phyloP scores from a whole-genome alignment of 2,329 filamentous ascomycete species.

The Hymenoscyphus repandus region DNA sequence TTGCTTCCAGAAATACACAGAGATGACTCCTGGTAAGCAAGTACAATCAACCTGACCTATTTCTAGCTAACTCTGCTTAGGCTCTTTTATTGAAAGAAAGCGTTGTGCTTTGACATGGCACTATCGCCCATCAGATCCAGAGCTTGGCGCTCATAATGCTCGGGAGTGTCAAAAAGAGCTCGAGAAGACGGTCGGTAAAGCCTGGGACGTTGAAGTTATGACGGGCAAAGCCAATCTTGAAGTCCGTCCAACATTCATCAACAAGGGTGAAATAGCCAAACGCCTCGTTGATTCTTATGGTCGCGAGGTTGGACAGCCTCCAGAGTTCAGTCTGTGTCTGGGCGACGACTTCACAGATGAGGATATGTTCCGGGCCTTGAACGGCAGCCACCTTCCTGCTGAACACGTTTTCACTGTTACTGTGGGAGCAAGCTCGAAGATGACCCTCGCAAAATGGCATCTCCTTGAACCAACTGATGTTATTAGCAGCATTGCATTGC shows the following conservation, averaged over 20 bases:
- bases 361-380: slow-evolving; percentile 87
- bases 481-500: slow-evolving; percentile 59
- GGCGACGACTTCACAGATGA: slow-evolving; percentile 98
- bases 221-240: slow-evolving; percentile 94
- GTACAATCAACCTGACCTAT: not conserved
- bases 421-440: slow-evolving; percentile 86
- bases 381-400: slow-evolving; percentile 48
- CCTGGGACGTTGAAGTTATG: slow-evolving; percentile 95
- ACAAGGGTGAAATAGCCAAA: slow-evolving; percentile 94
- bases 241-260: slow-evolving; percentile 93
- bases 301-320: slow-evolving; percentile 46
- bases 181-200: slow-evolving; percentile 67
- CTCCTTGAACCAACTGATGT: slow-evolving; percentile 85
- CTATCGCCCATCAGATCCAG: slow-evolving; percentile 85
- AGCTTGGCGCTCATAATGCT: slow-evolving; percentile 75
- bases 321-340: slow-evolving; percentile 84
- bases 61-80: slow-evolving; percentile 36
- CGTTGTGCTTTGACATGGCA: slow-evolving; percentile 96
- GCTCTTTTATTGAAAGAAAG: slow-evolving; percentile 91
- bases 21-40: slow-evolving; percentile 69
- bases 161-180: slow-evolving; percentile 77
- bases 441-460: slow-evolving; percentile 86
- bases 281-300: slow-evolving; percentile 71
- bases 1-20: slow-evolving; percentile 83
- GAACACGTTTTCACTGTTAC: slow-evolving; percentile 84